Evolutionary conservation across 305 asterid species (phyloP).

Genomic region (Solanum hybrid): DNA sequence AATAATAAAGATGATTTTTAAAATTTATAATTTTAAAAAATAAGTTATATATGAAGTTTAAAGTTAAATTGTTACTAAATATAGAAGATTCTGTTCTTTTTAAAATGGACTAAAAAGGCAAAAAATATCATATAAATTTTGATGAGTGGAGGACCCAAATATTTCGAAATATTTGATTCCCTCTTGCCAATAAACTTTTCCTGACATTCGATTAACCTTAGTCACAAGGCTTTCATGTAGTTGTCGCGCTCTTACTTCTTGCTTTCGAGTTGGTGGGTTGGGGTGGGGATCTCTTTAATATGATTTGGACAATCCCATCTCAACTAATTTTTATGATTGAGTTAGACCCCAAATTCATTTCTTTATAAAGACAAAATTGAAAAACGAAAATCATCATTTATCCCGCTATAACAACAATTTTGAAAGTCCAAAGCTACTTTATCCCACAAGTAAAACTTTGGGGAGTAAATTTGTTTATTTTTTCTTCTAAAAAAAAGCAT

Average conservation of each 20-base stretch:
- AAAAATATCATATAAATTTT: too few relatives aligned
- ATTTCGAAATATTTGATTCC: not conserved
- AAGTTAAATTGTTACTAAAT: not conserved
- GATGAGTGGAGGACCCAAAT: accelerated
- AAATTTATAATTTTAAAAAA: too few relatives aligned
- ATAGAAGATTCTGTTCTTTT: not conserved
- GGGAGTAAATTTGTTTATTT: not conserved
- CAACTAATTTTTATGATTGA: too few relatives aligned
- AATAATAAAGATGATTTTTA: accelerated
- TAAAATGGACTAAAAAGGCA: too few relatives aligned
- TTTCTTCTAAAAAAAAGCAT: not conserved
- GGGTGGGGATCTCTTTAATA: not conserved
- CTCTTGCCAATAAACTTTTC: not conserved
- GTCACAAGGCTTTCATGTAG: not conserved
- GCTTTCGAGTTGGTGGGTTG: not conserved
- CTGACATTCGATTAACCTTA: not conserved
- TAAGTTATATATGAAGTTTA: not conserved
- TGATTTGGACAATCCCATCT: accelerated
- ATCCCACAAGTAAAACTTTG: not conserved
- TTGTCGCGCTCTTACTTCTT: not conserved
- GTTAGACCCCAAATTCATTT: too few relatives aligned
- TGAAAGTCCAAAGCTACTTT: not conserved
- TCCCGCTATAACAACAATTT: not conserved
- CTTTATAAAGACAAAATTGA: too few relatives aligned
- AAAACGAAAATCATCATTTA: too few relatives aligned